Base-by-base conservation (phyloP, 225 moss, liverwort and hornwort genomes). In the Anthoceros angustus region DNA sequence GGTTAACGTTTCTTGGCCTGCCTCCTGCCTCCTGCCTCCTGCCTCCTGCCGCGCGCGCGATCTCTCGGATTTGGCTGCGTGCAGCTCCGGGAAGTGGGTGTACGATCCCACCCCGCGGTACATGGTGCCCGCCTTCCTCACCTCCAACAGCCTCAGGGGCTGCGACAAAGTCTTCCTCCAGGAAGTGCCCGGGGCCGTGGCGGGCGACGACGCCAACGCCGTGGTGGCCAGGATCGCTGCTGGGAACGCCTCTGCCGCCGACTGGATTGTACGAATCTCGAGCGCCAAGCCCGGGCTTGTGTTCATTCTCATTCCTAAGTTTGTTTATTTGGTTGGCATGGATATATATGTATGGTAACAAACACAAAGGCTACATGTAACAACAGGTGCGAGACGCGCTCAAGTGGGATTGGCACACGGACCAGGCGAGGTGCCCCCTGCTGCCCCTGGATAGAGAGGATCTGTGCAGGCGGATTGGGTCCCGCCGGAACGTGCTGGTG, bases 321-420 rank as follows among this genome's bases (percentile, higher is more conserved):
- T 5, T 50, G 10, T 5, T 20, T 16, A 50, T 14, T 11, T 50
- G 8, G 7, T 5, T n/a, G 45, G 62, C 42, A 1, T 6, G 46
- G 49, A n/a, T n/a, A n/a, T n/a, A n/a, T n/a, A n/a, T n/a, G n/a
- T n/a, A n/a, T n/a, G n/a, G n/a, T n/a, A n/a, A n/a, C n/a, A n/a
- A n/a, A n/a, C n/a, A n/a, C n/a, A n/a, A n/a, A n/a, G n/a, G n/a
- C n/a, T n/a, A n/a, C n/a, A n/a, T n/a, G 42, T 67, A 41, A 14
- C 24, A 10, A 50, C 70, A 79, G 78, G 74, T 79, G 25, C 69
- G 79, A 5, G 79, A 79, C 23, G 63, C 38, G 41, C 73, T 79
- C 46, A 79, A 79, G 45, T 79, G 79, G 79, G 73, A 70, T 15
- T 79, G 79, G 79, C 70, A 66, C 45, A 76, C 79, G 2, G 73